Percentiles rank a stretch among this genome's conserved stretches.
phyloP scores from a whole-genome alignment of 495 filamentous ascomycete genomes.

The Tuber microsphaerosporum region DNA sequence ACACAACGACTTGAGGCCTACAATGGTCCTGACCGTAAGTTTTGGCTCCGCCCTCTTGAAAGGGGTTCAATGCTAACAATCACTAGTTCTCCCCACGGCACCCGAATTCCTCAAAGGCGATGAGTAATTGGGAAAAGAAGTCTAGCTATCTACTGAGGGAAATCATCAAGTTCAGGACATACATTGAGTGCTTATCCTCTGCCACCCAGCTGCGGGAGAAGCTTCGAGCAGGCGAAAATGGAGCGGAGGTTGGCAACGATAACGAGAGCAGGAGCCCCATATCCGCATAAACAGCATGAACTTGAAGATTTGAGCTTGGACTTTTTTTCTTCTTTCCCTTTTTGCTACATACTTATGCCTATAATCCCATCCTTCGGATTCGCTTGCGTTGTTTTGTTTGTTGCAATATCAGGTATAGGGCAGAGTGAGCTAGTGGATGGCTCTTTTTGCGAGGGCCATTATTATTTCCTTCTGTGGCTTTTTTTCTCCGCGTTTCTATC shows the following conservation, averaged over 20 bases:
- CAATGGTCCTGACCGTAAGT: conserved; percentile 74
- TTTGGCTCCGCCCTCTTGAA: not conserved
- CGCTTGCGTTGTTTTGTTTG: conserved; percentile 17
- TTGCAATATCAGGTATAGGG: conserved; percentile 34
- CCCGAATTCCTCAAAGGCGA: conserved; percentile 69
- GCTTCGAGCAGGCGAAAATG: conserved; percentile 44
- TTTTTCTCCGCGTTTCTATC: not conserved
- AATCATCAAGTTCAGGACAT: conserved; percentile 92
- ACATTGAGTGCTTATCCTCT: conserved; percentile 69
- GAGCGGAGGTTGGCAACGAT: conserved; percentile 10
- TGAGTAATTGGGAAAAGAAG: conserved; percentile 96
- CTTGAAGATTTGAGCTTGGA: conserved; percentile 37
- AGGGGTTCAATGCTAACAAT: not conserved
- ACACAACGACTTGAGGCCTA: conserved; percentile 77
- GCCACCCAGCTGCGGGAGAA: conserved; percentile 55
- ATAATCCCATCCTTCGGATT: conserved; percentile 4
- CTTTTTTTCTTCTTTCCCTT: conserved; percentile 16
- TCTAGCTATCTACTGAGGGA: conserved; percentile 85
- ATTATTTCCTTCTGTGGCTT: not conserved
- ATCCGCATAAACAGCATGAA: conserved; percentile 34
- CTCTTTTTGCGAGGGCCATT: not conserved
- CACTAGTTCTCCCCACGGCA: conserved; percentile 71
- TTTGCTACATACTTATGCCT: conserved; percentile 12
- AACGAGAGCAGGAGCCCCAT: conserved; percentile 12
- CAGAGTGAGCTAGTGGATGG: conserved; percentile 1